Evolutionary conservation across 345 rosid species (phyloP).

Genomic region (Angophora floribunda): DNA sequence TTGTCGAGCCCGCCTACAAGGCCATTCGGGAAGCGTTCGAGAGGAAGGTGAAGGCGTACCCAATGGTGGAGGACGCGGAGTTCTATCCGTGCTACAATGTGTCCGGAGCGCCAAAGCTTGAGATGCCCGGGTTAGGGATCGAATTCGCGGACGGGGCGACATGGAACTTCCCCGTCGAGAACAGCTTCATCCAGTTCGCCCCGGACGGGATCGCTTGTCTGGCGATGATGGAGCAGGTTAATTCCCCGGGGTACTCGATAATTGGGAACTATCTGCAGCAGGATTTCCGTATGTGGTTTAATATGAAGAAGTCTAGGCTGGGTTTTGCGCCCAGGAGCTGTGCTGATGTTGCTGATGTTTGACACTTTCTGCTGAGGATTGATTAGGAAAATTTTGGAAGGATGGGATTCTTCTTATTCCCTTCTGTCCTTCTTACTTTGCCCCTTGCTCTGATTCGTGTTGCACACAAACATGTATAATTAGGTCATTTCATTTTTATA

Average conservation of each 20-base stretch:
- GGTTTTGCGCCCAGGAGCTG: slow-evolving; percentile 72
- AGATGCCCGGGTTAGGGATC: slow-evolving; percentile 62
- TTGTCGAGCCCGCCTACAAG: slow-evolving; percentile 58
- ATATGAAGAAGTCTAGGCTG: slow-evolving; percentile 63
- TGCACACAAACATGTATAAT: neutral
- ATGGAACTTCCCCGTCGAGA: slow-evolving; percentile 81
- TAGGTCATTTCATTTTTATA: neutral
- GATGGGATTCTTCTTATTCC: neutral
- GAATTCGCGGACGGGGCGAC: slow-evolving; percentile 56
- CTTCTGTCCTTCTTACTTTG: neutral
- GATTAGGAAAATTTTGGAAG: neutral
- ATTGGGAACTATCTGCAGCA: slow-evolving; percentile 92
- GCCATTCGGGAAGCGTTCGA: slow-evolving; percentile 51
- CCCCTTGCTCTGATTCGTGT: neutral
- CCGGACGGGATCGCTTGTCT: slow-evolving; percentile 48
- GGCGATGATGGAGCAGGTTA: slow-evolving; percentile 59
- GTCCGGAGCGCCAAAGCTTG: slow-evolving; percentile 38
- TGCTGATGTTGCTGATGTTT: slow-evolving; percentile 31
- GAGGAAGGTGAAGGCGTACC: slow-evolving; percentile 52
- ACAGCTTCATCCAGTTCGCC: slow-evolving; percentile 44
- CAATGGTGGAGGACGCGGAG: slow-evolving; percentile 22
- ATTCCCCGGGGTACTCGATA: slow-evolving; percentile 44
- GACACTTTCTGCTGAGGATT: neutral
- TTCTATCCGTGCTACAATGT: slow-evolving; percentile 74
- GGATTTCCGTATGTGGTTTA: slow-evolving; percentile 71